Evolutionary conservation across 768 basidiomycete genomes (phyloP), one percentile per base, ranked within the genome.

Genomic region (Calocera cornea): DNA sequence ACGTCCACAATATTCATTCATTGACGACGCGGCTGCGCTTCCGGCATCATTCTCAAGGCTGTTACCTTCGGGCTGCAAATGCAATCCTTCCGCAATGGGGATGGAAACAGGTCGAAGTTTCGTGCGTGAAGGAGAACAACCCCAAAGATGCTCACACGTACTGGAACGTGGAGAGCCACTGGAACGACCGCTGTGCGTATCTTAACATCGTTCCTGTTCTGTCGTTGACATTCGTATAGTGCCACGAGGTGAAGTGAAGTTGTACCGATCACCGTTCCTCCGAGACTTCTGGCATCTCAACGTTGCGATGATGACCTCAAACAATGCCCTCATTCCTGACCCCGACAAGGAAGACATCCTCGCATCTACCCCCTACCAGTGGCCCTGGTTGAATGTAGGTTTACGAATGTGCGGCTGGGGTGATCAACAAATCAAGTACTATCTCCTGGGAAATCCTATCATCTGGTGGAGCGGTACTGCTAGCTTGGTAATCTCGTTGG

Each of bases 271-370:
- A 1, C 89, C 95, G 0, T 99, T 99, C 83, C 78, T 95, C 54
- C 87, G 90, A 65, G 95, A 99, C 78, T 99, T 99, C 78, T 95
- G 92, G 87, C 95, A 99, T 75, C 84, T 99, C 67, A 99, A 99
- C 74, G 92, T 99, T 29, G 97, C 95, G 8, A 99, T 99, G 97
- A 94, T 95, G 92, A 97, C 95, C 0, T 97, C 97, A 2, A 99
- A 99, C 80, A 99, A 99, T 74, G 95, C 97, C 0, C 87, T 99
- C 66, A 76, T 98, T 41, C 97, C 97, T 0, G 94, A 99, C 73
- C 93, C 95, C 0, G 97, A 99, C 81, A 98, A 98, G 78, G 92
- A 95, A 72, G 97, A 99, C 75, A 92, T 97, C 74, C 86, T 99
- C 65, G 97, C 95, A 0, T 95, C 93, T 36, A 85, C 83, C 72